A percentile compares a stretch with the other conserved stretches of the same genome.
phyloP scores from a whole-genome alignment of 495 filamentous ascomycete genomes.

The Penicillium crystallinum region DNA sequence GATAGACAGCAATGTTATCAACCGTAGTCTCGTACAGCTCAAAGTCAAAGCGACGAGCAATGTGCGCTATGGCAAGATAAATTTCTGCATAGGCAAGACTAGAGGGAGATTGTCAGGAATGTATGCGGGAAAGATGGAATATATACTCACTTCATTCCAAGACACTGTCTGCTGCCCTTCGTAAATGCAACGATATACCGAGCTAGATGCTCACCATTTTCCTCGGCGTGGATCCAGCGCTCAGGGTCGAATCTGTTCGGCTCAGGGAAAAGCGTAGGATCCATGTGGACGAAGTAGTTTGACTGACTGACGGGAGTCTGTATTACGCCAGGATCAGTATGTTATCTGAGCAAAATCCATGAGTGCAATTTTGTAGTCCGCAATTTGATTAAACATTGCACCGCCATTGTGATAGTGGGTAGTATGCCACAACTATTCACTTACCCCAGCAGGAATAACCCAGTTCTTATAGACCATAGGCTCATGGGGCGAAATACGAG shows the following conservation, averaged over 20 bases:
- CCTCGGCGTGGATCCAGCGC: conserved; percentile 39
- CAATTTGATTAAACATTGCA: too few species aligned
- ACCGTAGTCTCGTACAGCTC: conserved; percentile 33
- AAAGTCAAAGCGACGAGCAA: conserved; percentile 35
- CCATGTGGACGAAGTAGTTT: conserved; percentile 42
- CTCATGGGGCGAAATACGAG: conserved; percentile 36
- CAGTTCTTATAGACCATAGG: conserved; percentile 37
- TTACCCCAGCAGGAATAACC: conserved; percentile 29
- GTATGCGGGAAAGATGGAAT: background rate
- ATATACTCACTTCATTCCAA: conserved; percentile 41
- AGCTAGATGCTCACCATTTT: conserved; percentile 19
- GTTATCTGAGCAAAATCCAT: background rate
- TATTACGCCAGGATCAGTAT: background rate
- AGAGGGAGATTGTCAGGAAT: background rate
- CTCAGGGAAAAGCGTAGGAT: conserved; percentile 43
- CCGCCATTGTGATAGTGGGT: too few species aligned
- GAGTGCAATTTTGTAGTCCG: too few species aligned
- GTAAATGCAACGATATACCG: conserved; percentile 40
- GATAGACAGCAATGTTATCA: conserved; percentile 27
- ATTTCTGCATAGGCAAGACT: conserved; percentile 40
- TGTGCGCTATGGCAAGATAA: conserved; percentile 30
- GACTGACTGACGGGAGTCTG: conserved; percentile 46
- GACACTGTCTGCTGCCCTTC: conserved; percentile 40
- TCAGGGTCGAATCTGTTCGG: conserved; percentile 44
- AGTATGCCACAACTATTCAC: conserved; percentile 9